Conservation (phyloP, 2,329 filamentous ascomycete genomes). For the Hymenotorrendiella dingleyae region DNA sequence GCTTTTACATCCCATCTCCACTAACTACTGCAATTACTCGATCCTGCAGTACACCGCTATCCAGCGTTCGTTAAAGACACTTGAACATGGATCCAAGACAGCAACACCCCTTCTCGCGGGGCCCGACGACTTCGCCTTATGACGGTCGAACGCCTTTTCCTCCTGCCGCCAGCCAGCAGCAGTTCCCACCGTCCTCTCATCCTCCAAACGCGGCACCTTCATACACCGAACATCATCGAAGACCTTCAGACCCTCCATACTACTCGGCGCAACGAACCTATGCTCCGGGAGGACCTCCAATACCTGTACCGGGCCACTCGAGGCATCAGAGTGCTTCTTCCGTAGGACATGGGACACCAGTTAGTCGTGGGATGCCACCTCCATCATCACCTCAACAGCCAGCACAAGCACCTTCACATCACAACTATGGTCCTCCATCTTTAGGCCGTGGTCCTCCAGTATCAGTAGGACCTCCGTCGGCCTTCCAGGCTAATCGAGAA, state of each 20-base stretch:
- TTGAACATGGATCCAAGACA: conserved; percentile 32
- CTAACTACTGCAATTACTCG: too few relatives aligned
- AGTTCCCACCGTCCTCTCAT: conserved; percentile 28
- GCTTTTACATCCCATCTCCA: not conserved
- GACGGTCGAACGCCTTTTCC: conserved; percentile 25
- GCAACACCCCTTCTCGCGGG: conserved; percentile 28
- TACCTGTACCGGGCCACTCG: conserved; percentile 25
- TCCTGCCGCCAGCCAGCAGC: conserved; percentile 22
- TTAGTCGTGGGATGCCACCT: conserved; percentile 39
- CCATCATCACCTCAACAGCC: conserved; percentile 44
- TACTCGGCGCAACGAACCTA: conserved; percentile 26
- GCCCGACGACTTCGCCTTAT: conserved; percentile 30
- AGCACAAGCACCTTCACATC: conserved; percentile 25
- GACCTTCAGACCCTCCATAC: conserved; percentile 31
- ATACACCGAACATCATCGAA: conserved; percentile 29
- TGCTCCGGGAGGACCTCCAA: conserved; percentile 25
- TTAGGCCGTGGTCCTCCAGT: conserved; percentile 37
- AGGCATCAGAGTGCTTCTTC: conserved; percentile 31
- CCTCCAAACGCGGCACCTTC: conserved; percentile 23
- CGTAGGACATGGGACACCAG: conserved; percentile 27
- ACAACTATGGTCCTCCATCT: conserved; percentile 30
- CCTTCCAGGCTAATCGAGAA: conserved; percentile 47
- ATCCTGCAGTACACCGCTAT: conserved; percentile 10
- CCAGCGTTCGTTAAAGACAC: conserved; percentile 19
- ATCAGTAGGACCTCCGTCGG: conserved; percentile 33